Conservation (phyloP, 805 yeast species). For the Lipomyces yamadae region DNA sequence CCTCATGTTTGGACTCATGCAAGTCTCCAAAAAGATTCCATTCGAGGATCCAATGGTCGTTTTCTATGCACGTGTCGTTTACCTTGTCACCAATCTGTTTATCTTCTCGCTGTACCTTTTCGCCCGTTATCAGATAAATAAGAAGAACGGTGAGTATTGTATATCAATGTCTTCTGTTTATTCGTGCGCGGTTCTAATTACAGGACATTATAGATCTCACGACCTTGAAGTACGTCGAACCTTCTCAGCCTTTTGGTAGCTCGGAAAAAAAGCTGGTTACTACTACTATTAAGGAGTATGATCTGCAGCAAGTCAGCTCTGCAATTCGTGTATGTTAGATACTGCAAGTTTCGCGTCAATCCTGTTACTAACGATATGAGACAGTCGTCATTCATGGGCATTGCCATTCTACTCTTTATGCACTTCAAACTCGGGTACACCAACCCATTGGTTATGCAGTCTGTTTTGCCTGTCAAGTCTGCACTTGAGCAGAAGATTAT, state of each 20-base stretch:
- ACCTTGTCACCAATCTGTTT: slow-evolving; percentile 65
- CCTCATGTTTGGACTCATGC: slow-evolving; percentile 96
- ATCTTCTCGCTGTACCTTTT: slow-evolving; percentile 70
- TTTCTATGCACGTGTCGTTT: slow-evolving; percentile 74
- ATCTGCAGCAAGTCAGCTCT: slow-evolving; percentile 78
- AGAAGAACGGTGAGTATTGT: slow-evolving; percentile 64
- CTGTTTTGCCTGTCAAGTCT: slow-evolving; percentile 84
- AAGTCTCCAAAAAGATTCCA: slow-evolving; percentile 84
- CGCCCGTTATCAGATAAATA: slow-evolving; percentile 62
- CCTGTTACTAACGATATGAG: background rate
- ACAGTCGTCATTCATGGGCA: slow-evolving; percentile 79
- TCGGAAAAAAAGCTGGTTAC: slow-evolving; percentile 77
- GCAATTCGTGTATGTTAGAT: slow-evolving; percentile 52
- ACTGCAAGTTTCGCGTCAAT: background rate
- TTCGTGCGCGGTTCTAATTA: background rate
- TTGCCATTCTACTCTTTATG: slow-evolving; percentile 98
- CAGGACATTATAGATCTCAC: slow-evolving; percentile 58
- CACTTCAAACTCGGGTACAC: slow-evolving; percentile 96
- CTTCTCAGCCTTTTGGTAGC: slow-evolving; percentile 79
- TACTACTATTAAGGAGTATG: slow-evolving; percentile 94
- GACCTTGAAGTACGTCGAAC: slow-evolving; percentile 86
- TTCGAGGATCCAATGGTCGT: slow-evolving; percentile 80
- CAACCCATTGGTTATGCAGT: slow-evolving; percentile 95
- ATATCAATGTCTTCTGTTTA: background rate
- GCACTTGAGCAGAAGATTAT: slow-evolving; percentile 90